phyloP scores from a whole-genome alignment of 1,139 yeast species.

The Blastobotrys niveus region DNA sequence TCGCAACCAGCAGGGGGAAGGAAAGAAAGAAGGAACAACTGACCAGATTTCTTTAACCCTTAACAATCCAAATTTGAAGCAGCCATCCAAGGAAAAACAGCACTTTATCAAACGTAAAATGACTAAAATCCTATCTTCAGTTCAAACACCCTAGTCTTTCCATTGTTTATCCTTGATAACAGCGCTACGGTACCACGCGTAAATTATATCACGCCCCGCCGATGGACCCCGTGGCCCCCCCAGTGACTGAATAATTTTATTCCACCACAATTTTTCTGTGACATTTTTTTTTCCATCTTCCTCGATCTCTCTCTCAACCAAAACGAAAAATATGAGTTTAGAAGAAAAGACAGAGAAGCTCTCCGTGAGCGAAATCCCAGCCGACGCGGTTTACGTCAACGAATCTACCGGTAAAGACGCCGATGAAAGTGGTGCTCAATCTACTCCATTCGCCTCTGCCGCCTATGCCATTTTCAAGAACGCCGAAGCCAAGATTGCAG shows the following conservation, averaged over 20 bases:
- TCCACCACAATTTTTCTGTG: not conserved
- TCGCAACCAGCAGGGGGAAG: too few relatives aligned
- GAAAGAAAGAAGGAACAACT: too few relatives aligned
- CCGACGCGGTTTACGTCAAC: constrained; percentile 50
- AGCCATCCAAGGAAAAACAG: too few relatives aligned
- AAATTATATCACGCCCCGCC: too few relatives aligned
- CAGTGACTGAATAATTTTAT: not conserved
- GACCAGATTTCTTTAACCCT: too few relatives aligned
- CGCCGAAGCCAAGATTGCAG: constrained; percentile 52
- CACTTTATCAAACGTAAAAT: too few relatives aligned
- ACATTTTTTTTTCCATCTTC: not conserved
- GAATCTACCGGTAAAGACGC: constrained; percentile 67
- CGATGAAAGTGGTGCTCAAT: constrained; percentile 54
- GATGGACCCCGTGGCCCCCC: constrained; percentile 3
- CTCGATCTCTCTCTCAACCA: not conserved
- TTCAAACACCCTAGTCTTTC: too few relatives aligned
- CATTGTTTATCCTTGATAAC: too few relatives aligned
- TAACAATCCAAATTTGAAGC: too few relatives aligned
- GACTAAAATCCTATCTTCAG: too few relatives aligned
- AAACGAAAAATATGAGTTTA: constrained; percentile 6
- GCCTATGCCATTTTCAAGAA: constrained; percentile 68
- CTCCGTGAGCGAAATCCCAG: constrained; percentile 11
- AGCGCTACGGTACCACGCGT: too few relatives aligned
- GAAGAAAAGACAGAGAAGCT: constrained; percentile 9
- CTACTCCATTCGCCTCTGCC: constrained; percentile 68